Percentiles rank a stretch among this genome's conserved stretches.
Evolutionary conservation across 2,329 filamentous ascomycete genomes (phyloP).

Genomic region (Cucurbitaria berberidis): DNA sequence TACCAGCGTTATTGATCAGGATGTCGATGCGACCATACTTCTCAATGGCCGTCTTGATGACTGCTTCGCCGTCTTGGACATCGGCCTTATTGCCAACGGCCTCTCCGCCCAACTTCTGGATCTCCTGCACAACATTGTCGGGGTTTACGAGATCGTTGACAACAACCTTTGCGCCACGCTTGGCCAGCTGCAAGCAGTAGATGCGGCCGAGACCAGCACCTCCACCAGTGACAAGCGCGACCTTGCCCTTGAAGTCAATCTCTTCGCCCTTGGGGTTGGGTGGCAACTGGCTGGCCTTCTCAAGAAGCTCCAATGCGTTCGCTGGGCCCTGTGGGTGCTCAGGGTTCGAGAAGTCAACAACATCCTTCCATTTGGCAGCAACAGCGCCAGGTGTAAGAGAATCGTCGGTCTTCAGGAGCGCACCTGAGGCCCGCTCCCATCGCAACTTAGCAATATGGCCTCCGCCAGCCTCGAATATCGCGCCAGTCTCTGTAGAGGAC

Average conservation of each 20-base stretch:
- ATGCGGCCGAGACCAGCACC: slow-evolving; percentile 76
- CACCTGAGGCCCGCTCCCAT: slow-evolving; percentile 92
- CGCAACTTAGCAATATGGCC: slow-evolving; percentile 91
- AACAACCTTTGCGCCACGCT: slow-evolving; percentile 82
- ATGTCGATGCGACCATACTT: slow-evolving; percentile 93
- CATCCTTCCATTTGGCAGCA: slow-evolving; percentile 85
- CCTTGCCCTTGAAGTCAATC: slow-evolving; percentile 47
- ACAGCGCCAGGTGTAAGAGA: slow-evolving; percentile 87
- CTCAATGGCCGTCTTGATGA: slow-evolving; percentile 93
- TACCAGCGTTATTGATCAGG: slow-evolving; percentile 96
- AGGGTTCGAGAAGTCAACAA: slow-evolving; percentile 83
- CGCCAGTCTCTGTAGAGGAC: slow-evolving; percentile 84
- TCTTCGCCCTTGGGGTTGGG: slow-evolving; percentile 42
- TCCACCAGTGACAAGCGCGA: slow-evolving; percentile 46
- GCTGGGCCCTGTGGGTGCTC: slow-evolving; percentile 84
- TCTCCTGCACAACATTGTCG: slow-evolving; percentile 88
- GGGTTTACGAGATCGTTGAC: slow-evolving; percentile 97
- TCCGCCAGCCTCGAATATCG: slow-evolving; percentile 92
- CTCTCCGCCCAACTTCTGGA: slow-evolving; percentile 85
- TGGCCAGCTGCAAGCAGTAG: slow-evolving; percentile 87
- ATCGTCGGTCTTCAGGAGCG: slow-evolving; percentile 86
- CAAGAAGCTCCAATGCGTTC: slow-evolving; percentile 79
- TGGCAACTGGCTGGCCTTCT: slow-evolving; percentile 38
- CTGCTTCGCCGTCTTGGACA: slow-evolving; percentile 87
- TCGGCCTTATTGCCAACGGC: slow-evolving; percentile 93